Evolutionary conservation across 2,329 filamentous ascomycete species (phyloP).

Genomic region (Leptodontidium sp.): DNA sequence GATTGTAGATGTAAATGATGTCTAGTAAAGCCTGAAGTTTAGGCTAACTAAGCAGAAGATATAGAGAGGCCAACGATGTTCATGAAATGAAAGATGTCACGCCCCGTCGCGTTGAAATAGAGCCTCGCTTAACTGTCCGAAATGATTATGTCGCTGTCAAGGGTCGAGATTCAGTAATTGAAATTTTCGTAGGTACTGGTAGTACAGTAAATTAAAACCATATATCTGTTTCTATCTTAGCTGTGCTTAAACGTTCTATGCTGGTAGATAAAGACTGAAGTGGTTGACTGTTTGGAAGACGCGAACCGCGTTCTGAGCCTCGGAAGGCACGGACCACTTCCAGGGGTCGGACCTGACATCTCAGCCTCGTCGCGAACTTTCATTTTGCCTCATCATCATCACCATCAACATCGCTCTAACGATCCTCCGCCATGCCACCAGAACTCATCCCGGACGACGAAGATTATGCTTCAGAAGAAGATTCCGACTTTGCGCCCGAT

Average conservation of each 20-base stretch:
- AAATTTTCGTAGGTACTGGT: too few species aligned
- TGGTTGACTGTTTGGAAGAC: not conserved
- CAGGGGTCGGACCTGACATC: not conserved
- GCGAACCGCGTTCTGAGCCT: not conserved
- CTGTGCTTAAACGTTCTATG: not conserved
- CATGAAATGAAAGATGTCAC: too few species aligned
- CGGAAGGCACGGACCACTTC: conserved; percentile 1
- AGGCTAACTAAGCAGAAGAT: too few species aligned
- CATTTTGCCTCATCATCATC: conserved; percentile 2
- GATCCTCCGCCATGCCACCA: conserved; percentile 41
- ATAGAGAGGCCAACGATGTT: too few species aligned
- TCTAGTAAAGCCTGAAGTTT: too few species aligned
- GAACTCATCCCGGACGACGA: conserved; percentile 49
- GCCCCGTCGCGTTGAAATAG: too few species aligned
- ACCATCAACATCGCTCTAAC: conserved; percentile 11
- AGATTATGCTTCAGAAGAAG: conserved; percentile 74
- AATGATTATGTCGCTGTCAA: too few species aligned
- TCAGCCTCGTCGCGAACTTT: conserved; percentile 22
- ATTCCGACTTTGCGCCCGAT: conserved; percentile 77
- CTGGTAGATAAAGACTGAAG: not conserved
- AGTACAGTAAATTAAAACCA: too few species aligned
- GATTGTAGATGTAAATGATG: too few species aligned
- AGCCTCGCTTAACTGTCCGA: too few species aligned
- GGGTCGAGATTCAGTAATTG: too few species aligned
- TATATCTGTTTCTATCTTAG: too few species aligned